These are phyloP conservation scores for Ulmus americana DNA, from an alignment of 331 rosid species.

Conservation along the genomic window DNA sequence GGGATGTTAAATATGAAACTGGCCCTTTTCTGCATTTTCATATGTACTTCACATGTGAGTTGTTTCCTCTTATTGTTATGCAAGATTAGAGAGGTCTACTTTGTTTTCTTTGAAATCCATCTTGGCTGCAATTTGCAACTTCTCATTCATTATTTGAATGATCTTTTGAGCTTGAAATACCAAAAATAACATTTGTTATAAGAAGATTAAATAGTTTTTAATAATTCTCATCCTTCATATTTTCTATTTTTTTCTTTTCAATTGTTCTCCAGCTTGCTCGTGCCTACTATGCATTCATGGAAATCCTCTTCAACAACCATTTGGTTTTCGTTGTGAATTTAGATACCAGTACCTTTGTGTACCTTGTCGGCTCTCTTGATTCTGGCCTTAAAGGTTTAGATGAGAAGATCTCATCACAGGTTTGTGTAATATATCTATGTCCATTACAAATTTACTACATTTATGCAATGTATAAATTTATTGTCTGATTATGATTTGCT, in stretches of 20 bases:
- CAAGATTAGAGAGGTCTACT: no score
- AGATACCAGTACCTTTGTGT: constrained; percentile 37
- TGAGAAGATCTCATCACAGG: constrained; percentile 48
- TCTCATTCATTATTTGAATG: no score
- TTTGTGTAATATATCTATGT: constrained; percentile 14
- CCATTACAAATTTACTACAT: neutral
- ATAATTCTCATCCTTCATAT: neutral
- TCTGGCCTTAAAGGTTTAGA: constrained; percentile 47
- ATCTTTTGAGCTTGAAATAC: no score
- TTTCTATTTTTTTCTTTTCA: neutral
- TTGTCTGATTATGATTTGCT: neutral
- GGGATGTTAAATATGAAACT: no score
- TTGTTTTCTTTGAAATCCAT: no score
- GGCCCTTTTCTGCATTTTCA: no score
- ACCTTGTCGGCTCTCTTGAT: constrained; percentile 46
- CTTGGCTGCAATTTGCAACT: no score
- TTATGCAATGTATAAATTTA: neutral
- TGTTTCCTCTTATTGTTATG: no score
- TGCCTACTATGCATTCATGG: constrained; percentile 47
- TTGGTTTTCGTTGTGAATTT: constrained; percentile 39
- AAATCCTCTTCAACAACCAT: constrained; percentile 37
- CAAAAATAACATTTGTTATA: no score
- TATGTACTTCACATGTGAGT: no score
- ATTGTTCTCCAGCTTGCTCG: constrained; percentile 38
- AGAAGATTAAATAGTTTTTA: no score